Percentiles rank a stretch among this genome's conserved stretches.
These are phyloP conservation scores for Epichloe sibirici DNA, from an alignment of 2,329 filamentous ascomycete species.

Conservation along the genomic window DNA sequence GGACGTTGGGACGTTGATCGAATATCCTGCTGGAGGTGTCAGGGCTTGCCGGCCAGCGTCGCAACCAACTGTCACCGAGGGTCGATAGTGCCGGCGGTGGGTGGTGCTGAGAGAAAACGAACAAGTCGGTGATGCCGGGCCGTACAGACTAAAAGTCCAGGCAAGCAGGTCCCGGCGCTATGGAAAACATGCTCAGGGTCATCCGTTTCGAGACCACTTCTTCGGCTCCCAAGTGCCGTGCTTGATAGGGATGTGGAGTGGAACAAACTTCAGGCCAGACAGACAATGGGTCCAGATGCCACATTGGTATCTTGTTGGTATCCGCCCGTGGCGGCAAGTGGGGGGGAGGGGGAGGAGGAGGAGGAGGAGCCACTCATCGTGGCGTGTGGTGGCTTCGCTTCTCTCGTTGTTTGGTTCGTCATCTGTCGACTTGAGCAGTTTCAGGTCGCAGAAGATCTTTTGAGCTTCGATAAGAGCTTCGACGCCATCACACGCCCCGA, in stretches of 20 bases:
- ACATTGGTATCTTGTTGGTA: background rate
- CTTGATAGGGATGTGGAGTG: background rate
- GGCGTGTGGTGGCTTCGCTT: background rate
- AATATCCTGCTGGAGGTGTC: too few species aligned
- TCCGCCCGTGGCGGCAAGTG: background rate
- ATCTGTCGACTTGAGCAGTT: background rate
- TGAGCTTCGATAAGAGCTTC: background rate
- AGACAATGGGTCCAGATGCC: background rate
- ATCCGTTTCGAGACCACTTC: background rate
- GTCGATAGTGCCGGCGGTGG: background rate
- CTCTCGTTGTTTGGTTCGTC: background rate
- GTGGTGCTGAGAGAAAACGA: too few species aligned
- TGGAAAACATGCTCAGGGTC: background rate
- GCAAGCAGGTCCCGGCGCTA: background rate
- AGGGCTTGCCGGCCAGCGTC: too few species aligned
- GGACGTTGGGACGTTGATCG: too few species aligned
- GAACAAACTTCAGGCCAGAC: background rate
- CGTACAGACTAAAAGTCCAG: background rate
- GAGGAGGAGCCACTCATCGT: background rate
- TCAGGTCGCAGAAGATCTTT: background rate
- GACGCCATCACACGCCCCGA: background rate
- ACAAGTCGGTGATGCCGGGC: background rate
- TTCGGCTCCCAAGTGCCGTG: constrained; percentile 4
- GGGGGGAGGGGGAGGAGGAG: background rate
- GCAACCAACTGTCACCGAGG: background rate